phyloP scores from a whole-genome alignment of 805 yeast genomes.

The Wickerhamomyces bovis region DNA sequence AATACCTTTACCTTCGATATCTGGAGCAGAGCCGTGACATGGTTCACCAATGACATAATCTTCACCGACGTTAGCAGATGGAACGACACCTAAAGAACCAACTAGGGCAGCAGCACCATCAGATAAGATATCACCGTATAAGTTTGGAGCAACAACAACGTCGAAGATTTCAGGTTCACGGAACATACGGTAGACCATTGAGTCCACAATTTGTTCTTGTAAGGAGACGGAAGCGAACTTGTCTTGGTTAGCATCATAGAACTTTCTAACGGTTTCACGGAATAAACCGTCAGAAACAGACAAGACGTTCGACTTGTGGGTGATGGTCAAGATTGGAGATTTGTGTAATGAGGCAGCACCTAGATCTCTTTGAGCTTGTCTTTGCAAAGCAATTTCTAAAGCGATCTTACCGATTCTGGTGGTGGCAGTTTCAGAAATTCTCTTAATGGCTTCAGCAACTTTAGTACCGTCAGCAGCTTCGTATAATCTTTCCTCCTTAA shows the following conservation, averaged over 20 bases:
- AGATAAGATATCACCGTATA: constrained; percentile 93
- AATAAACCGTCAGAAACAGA: constrained; percentile 91
- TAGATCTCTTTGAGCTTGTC: constrained; percentile 70
- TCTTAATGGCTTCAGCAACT: constrained; percentile 96
- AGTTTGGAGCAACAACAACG: constrained; percentile 97
- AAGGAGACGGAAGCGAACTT: constrained; percentile 56
- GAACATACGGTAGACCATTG: constrained; percentile 98
- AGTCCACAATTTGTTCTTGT: constrained; percentile 96
- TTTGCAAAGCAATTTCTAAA: constrained; percentile 84
- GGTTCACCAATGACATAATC: constrained; percentile 97
- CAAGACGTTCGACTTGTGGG: constrained; percentile 94
- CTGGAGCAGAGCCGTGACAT: constrained; percentile 99
- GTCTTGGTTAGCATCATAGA: constrained; percentile 45
- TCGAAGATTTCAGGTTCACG: constrained; percentile 97
- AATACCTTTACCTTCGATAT: constrained; percentile 91
- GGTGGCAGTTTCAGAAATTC: constrained; percentile 87
- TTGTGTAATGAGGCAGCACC: constrained; percentile 48
- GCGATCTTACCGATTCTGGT: constrained; percentile 86
- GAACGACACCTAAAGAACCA: constrained; percentile 96
- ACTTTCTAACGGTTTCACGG: constrained; percentile 66
- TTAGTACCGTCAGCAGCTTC: constrained; percentile 74
- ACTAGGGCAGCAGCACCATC: constrained; percentile 98
- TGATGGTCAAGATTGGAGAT: constrained; percentile 74
- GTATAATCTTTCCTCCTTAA: constrained; percentile 83
- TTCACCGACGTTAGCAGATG: constrained; percentile 97